Evolutionary conservation across 345 rosid genomes (phyloP), one percentile per base, ranked within the genome.

Genomic region (Trapa incisa): DNA sequence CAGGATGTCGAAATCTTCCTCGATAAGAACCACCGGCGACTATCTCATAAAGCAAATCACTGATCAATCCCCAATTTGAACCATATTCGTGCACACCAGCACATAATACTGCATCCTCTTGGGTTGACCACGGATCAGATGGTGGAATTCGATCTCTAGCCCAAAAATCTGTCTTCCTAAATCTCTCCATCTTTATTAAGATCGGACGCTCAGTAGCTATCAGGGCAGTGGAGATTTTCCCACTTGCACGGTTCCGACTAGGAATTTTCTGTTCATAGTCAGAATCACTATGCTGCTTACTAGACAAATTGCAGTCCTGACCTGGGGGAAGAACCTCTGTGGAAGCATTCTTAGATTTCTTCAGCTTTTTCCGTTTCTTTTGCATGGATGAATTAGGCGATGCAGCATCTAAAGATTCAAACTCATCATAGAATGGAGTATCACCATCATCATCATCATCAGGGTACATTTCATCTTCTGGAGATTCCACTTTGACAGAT

Each of bases 51-150:
- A 95, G 83, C 39, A 84, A 76, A 36, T 75, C 98, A 53, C 96
- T 84, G 70, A 82, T 92, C 74, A 95, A 85, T 76, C 83, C 89
- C 99, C 99, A 95, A 37, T 89, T 77, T 38, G 89, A 74, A 60
- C 97, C 99, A 85, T 95, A 95, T 80, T 95, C 99, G 80, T 95
- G 99, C 58, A 95, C 96, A 73, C 86, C 83, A 66, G 99, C 99
- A 83, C 99, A 87, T 85, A 95, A 80, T 76, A 91, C 70, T 68
- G 99, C 98, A 82, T 95, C 99, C 83, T 95, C 99, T 75, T 85
- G 98, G 38, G 98, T 83, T 80, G 83, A 78, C 99, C 99, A 95
- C 70, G 78, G 78, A 82, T 89, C 98, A 72, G 99, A 95, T 33
- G 79, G 81, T 61, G 99, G 94, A 76, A 89, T 92, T 80, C 90